These are phyloP conservation scores for Loxodes magnus DNA, from an alignment of 73 alveolate species.

Conservation along the genomic window DNA sequence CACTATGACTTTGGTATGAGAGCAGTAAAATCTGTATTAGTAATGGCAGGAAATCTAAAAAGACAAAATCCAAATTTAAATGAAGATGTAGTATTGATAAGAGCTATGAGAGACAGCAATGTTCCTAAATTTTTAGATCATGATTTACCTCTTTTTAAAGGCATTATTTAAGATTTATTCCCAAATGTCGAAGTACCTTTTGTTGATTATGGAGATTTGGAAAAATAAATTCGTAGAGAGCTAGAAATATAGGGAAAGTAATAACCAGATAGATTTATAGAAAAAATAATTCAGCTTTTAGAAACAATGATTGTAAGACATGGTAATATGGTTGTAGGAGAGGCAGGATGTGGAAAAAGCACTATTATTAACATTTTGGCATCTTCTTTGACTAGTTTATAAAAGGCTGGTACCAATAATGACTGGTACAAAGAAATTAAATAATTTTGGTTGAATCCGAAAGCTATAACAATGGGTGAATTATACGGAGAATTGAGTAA, in stretches of 20 bases:
- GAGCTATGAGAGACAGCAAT: constrained; percentile 99
- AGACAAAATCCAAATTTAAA: constrained; percentile 82
- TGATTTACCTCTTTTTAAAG: constrained; percentile 96
- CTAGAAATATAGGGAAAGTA: constrained; percentile 34
- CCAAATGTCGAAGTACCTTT: constrained; percentile 76
- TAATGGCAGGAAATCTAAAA: constrained; percentile 93
- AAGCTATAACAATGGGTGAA: constrained; percentile 99
- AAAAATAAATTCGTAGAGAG: constrained; percentile 49
- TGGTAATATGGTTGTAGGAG: constrained; percentile 99
- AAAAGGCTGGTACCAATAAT: constrained; percentile 29
- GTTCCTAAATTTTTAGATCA: constrained; percentile 98
- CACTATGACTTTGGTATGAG: constrained; percentile 98
- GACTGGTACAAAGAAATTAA: constrained; percentile 27
- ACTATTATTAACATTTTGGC: constrained; percentile 85
- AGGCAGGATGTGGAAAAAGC: constrained; percentile 98
- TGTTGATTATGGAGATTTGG: constrained; percentile 57
- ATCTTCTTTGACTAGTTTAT: constrained; percentile 85
- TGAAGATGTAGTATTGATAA: constrained; percentile 94
- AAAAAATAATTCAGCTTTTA: constrained; percentile 82
- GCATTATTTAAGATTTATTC: constrained; percentile 83
- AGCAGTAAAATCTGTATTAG: constrained; percentile 96
- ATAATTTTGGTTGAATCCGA: constrained; percentile 85
- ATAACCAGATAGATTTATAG: constrained; percentile 28
- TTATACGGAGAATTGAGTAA: constrained; percentile 27
- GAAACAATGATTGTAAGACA: constrained; percentile 96